Conservation (phyloP, 2,329 filamentous ascomycete species). For the Pleomassaria siparia region DNA sequence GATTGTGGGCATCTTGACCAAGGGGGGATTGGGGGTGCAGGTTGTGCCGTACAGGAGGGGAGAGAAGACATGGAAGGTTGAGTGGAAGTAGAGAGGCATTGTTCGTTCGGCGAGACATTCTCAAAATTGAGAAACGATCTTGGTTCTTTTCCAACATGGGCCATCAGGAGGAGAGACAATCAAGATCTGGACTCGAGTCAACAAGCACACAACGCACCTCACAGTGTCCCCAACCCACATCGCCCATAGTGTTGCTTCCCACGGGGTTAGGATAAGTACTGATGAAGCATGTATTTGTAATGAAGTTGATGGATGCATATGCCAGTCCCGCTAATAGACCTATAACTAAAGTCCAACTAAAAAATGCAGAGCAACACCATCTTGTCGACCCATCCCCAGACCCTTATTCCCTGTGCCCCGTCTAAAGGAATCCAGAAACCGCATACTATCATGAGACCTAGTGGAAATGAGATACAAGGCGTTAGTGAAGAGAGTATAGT, state of each 20-base stretch:
- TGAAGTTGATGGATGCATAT: neutral
- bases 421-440: neutral
- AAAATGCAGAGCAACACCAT: neutral
- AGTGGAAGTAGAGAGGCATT: conserved; percentile 34
- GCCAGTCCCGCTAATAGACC: neutral
- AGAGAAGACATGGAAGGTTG: conserved; percentile 60
- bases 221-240: no score
- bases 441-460: neutral
- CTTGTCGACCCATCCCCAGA: neutral
- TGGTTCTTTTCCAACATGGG: no score
- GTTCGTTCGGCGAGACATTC: no score
- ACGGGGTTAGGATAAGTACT: neutral
- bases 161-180: no score
- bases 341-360: no score
- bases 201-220: no score
- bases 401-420: neutral
- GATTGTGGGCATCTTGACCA: conserved; percentile 58
- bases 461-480: neutral
- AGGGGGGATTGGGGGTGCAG: conserved; percentile 55
- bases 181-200: no score
- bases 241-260: no score
- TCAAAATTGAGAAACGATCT: no score
- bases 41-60: conserved; percentile 68
- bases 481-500: neutral
- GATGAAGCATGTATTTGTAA: neutral